Evolutionary conservation across 2,329 filamentous ascomycete species (phyloP).

Genomic region (Nannizziopsis arthrosporioides): DNA sequence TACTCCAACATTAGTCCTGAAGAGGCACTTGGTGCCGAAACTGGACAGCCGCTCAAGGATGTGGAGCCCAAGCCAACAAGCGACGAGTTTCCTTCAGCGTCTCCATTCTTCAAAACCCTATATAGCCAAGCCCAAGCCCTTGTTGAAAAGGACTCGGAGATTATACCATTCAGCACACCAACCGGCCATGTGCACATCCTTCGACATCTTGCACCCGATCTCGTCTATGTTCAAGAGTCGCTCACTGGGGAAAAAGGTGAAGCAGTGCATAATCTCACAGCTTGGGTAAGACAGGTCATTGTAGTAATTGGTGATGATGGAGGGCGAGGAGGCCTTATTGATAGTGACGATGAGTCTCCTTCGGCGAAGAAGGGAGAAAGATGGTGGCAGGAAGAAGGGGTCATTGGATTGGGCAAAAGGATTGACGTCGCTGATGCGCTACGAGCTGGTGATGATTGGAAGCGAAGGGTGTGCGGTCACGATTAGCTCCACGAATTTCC

Average conservation of each 20-base stretch:
- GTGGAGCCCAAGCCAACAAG: slow-evolving; percentile 36
- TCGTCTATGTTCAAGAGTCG: slow-evolving; percentile 80
- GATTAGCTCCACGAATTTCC: slow-evolving; percentile 28
- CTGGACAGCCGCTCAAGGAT: slow-evolving; percentile 41
- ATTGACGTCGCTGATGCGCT: slow-evolving; percentile 78
- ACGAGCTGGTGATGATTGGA: slow-evolving; percentile 77
- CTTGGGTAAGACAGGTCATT: slow-evolving; percentile 52
- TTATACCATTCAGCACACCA: slow-evolving; percentile 77
- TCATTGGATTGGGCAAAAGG: slow-evolving; percentile 75
- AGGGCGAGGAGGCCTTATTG: slow-evolving; percentile 62
- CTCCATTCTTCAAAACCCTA: slow-evolving; percentile 61
- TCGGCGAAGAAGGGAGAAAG: slow-evolving; percentile 28
- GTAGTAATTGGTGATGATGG: slow-evolving; percentile 47
- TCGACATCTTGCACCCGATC: slow-evolving; percentile 69
- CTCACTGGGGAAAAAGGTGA: slow-evolving; percentile 64
- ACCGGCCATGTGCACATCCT: slow-evolving; percentile 77
- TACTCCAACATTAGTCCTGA: slow-evolving; percentile 75
- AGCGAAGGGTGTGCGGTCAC: slow-evolving; percentile 58
- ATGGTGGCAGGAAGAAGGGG: slow-evolving; percentile 58
- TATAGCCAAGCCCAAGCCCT: slow-evolving; percentile 67
- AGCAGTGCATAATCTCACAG: slow-evolving; percentile 54
- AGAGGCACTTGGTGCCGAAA: slow-evolving; percentile 41
- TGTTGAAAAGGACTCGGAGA: slow-evolving; percentile 74
- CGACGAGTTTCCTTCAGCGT: slow-evolving; percentile 37
- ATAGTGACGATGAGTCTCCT: slow-evolving; percentile 54